phyloP scores from a whole-genome alignment of 768 basidiomycete genomes.

The Leccinum longicurvipes region DNA sequence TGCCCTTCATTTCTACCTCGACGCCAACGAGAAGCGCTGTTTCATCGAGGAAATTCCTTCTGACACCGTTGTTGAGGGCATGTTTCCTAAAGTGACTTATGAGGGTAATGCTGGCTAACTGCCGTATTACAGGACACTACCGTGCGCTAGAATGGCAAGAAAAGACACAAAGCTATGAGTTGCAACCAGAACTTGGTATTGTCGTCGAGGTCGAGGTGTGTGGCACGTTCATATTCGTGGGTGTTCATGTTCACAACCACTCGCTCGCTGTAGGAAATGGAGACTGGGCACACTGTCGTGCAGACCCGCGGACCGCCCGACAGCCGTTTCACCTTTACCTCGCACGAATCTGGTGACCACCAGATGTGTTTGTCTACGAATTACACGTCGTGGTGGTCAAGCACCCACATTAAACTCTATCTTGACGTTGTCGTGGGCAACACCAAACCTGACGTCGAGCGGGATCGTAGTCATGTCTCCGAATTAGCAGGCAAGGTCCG shows the following conservation, averaged over 20 bases:
- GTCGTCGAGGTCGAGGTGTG: constrained; percentile 87
- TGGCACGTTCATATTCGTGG: constrained; percentile 7
- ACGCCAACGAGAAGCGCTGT: constrained; percentile 89
- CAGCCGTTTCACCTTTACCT: constrained; percentile 95
- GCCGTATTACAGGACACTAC: constrained; percentile 71
- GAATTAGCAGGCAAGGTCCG: constrained; percentile 80
- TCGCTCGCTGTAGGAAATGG: constrained; percentile 65
- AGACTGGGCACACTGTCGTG: constrained; percentile 75
- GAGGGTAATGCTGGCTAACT: background rate
- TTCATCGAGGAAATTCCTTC: constrained; percentile 96
- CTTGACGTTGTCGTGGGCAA: constrained; percentile 92
- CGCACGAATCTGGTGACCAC: constrained; percentile 95
- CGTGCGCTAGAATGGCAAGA: constrained; percentile 91
- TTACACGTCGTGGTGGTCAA: constrained; percentile 84
- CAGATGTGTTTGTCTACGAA: constrained; percentile 94
- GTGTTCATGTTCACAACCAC: background rate
- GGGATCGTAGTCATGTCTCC: constrained; percentile 82
- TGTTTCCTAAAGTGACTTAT: constrained; percentile 12
- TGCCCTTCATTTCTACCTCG: constrained; percentile 95
- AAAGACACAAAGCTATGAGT: constrained; percentile 56
- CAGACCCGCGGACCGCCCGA: constrained; percentile 88
- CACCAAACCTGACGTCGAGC: constrained; percentile 81
- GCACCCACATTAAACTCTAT: constrained; percentile 89
- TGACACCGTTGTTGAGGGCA: constrained; percentile 94
- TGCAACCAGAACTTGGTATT: constrained; percentile 80